Evolutionary conservation across 2,329 filamentous ascomycete genomes (phyloP).

Genomic region (Pestalotiopsis sp.): DNA sequence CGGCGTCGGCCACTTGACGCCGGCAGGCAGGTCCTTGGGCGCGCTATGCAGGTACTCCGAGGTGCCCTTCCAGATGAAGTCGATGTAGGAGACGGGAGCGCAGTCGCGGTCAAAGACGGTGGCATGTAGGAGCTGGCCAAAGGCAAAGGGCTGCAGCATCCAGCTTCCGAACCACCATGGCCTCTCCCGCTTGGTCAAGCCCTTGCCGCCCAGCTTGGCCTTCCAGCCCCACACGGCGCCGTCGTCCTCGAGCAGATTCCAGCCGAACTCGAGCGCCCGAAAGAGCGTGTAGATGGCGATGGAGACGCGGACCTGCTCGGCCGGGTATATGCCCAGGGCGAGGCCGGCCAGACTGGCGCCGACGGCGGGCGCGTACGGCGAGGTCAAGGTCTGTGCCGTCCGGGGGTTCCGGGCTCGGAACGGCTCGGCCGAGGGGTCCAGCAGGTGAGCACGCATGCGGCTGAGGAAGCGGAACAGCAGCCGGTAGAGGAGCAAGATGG

Average conservation of each 20-base stretch:
- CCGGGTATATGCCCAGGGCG: slow-evolving; percentile 74
- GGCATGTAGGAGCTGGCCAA: slow-evolving; percentile 76
- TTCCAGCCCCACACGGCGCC: slow-evolving; percentile 66
- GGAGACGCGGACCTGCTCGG: slow-evolving; percentile 66
- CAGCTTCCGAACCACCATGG: slow-evolving; percentile 88
- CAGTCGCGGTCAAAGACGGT: slow-evolving; percentile 78
- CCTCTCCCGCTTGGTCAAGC: slow-evolving; percentile 60
- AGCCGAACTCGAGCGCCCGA: slow-evolving; percentile 81
- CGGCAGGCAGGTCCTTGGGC: slow-evolving; percentile 68
- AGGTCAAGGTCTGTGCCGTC: slow-evolving; percentile 75
- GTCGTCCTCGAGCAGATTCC: slow-evolving; percentile 79
- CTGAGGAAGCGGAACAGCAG: slow-evolving; percentile 89
- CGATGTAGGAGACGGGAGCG: slow-evolving; percentile 42
- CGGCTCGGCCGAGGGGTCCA: slow-evolving; percentile 76
- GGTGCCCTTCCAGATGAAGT: slow-evolving; percentile 70
- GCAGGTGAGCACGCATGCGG: slow-evolving; percentile 75
- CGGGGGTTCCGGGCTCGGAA: slow-evolving; percentile 84
- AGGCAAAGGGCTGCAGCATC: slow-evolving; percentile 76
- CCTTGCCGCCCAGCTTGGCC: slow-evolving; percentile 39
- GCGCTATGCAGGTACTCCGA: slow-evolving; percentile 76
- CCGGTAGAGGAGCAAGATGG: slow-evolving; percentile 86
- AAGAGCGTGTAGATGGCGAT: slow-evolving; percentile 82
- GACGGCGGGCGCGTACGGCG: slow-evolving; percentile 82
- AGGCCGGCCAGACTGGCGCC: slow-evolving; percentile 87
- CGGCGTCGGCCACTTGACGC: slow-evolving; percentile 73